A percentile compares a stretch with the other conserved stretches of the same genome.
Evolutionary conservation across 2,329 filamentous ascomycete species (phyloP).

Genomic region (Aspergillus ustus): DNA sequence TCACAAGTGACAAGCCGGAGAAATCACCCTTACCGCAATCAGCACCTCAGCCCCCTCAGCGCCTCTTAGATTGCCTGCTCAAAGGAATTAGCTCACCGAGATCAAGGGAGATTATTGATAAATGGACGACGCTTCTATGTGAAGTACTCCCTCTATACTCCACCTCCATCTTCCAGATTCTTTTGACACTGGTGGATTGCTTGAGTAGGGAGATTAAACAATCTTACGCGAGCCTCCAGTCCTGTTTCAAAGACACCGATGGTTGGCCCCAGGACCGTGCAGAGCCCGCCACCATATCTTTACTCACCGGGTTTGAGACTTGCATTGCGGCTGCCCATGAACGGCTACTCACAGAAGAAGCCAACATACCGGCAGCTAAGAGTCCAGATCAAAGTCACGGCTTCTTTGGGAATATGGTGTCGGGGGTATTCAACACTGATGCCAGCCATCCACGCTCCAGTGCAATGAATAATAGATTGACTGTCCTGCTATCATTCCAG

Average conservation of each 20-base stretch:
- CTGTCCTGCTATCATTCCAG: constrained; percentile 93
- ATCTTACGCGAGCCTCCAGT: constrained; percentile 73
- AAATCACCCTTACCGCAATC: constrained; percentile 37
- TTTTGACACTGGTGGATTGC: constrained; percentile 89
- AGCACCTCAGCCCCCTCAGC: constrained; percentile 60
- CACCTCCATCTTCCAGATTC: constrained; percentile 82
- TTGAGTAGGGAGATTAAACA: constrained; percentile 77
- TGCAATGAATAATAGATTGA: constrained; percentile 91
- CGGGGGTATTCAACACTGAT: constrained; percentile 84
- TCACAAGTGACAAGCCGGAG: constrained; percentile 51
- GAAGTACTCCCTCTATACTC: constrained; percentile 84
- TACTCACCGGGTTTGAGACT: constrained; percentile 92
- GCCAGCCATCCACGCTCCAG: constrained; percentile 75
- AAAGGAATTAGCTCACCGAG: constrained; percentile 75
- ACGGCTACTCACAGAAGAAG: constrained; percentile 76
- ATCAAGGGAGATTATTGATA: constrained; percentile 80
- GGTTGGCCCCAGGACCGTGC: constrained; percentile 53
- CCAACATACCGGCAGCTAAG: constrained; percentile 69
- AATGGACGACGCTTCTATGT: constrained; percentile 85
- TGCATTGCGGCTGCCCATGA: constrained; percentile 87
- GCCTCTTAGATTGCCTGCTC: constrained; percentile 78
- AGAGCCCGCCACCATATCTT: constrained; percentile 69
- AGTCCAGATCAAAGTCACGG: constrained; percentile 81
- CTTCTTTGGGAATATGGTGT: constrained; percentile 94
- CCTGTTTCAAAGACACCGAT: constrained; percentile 46